Conservation (phyloP, 2,329 filamentous ascomycete species). For the Scytalidium sp. region DNA sequence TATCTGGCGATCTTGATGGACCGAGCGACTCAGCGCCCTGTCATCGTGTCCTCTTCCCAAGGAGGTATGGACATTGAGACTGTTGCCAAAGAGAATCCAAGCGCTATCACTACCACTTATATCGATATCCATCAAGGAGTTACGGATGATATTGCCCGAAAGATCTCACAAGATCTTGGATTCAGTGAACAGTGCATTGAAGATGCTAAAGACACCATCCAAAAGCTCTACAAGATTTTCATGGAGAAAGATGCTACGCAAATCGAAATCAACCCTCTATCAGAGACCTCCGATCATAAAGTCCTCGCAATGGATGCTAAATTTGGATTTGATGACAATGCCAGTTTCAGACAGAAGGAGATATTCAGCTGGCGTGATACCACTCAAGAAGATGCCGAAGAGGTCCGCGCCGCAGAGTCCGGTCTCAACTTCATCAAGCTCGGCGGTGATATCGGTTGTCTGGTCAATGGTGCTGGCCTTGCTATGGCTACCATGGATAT, state of each 20-base stretch:
- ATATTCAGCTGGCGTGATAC: conserved; percentile 91
- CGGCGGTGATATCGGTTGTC: conserved; percentile 97
- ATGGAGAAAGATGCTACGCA: conserved; percentile 97
- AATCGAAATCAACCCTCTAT: conserved; percentile 99
- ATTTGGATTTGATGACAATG: conserved; percentile 98
- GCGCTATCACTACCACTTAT: conserved; percentile 90
- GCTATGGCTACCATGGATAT: conserved; percentile 99
- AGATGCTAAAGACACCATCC: conserved; percentile 91
- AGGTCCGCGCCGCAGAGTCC: conserved; percentile 92
- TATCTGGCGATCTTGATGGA: conserved; percentile 99
- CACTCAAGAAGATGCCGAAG: conserved; percentile 93
- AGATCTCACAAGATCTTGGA: conserved; percentile 86
- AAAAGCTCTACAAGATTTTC: conserved; percentile 99
- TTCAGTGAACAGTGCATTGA: conserved; percentile 98
- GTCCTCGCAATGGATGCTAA: conserved; percentile 99
- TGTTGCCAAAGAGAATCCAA: conserved; percentile 95
- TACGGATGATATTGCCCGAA: conserved; percentile 89
- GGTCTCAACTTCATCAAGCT: conserved; percentile 99
- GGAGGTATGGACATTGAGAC: conserved; percentile 99
- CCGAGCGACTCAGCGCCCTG: conserved; percentile 82
- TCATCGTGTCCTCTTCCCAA: conserved; percentile 97
- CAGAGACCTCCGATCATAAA: conserved; percentile 96
- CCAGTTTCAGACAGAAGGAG: conserved; percentile 96
- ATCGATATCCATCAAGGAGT: conserved; percentile 94
- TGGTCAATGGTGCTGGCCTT: conserved; percentile 97